Evolutionary conservation across 495 filamentous ascomycete species (phyloP), one percentile per base, ranked within the genome.

Genomic region (Chaetomium cochliodes): DNA sequence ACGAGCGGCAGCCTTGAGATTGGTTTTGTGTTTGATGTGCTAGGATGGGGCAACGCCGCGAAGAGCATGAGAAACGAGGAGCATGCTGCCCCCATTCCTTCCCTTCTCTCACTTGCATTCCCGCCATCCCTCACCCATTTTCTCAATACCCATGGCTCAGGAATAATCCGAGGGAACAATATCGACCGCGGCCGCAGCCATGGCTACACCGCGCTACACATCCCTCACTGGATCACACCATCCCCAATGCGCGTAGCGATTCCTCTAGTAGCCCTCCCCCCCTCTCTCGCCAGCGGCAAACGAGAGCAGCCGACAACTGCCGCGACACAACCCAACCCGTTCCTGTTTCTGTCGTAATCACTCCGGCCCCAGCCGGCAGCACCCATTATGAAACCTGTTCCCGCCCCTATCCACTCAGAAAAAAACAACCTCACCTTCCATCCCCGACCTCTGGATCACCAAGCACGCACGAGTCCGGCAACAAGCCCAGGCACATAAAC

Each of bases 231-330:
- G 57, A 23, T 60, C 52, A 33, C 42, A 46, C 30, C 61, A 61
- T n/a, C 62, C 42, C 8, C 62, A 65, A 70, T 90, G 88, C 66
- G 86, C 84, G 69, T 90, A 87, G 5, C 64, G 67, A 70, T 84
- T 73, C 72, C 22, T 78, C 79, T 13, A 85, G 28, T 8, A 78
- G 75, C 49, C 76, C 28, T 30, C 6, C 28, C 28, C 28, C 28
- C 6, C 28, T 6, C 28, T 30, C 28, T 77, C 60, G 87, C 82
- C 22, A 89, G 46, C 0, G 89, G 88, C 87, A 87, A 91, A 18
- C 88, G 88, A 73, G 91, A 90, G 71, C 88, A 91, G 15, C 84
- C 86, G 33, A 0, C 82, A 76, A 42, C 69, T 69, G 28, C 18
- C 16, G 22, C 26, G 22, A 53, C 23, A 33, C 12, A 26, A 30